phyloP scores from a whole-genome alignment of 805 yeast genomes.

The Metschnikowia lachancei region DNA sequence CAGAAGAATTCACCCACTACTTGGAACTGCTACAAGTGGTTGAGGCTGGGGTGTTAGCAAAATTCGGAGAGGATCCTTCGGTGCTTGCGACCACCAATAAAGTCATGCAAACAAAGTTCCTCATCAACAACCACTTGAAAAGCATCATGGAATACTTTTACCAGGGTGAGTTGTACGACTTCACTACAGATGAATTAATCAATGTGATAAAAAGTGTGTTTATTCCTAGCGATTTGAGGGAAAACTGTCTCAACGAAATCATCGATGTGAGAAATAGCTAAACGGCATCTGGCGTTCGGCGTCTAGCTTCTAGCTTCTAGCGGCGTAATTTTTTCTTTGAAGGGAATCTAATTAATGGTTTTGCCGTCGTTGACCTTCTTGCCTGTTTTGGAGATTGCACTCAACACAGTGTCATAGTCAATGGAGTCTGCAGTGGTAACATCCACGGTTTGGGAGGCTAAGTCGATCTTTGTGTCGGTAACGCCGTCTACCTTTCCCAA shows the following conservation, averaged over 20 bases:
- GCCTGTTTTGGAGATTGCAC: constrained; percentile 85
- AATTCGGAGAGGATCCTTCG: constrained; percentile 10
- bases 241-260: constrained; percentile 45
- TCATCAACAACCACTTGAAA: constrained; percentile 40
- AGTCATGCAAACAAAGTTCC: constrained; percentile 30
- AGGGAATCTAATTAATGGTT: constrained; percentile 20
- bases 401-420: constrained; percentile 74
- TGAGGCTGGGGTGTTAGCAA: constrained; percentile 11
- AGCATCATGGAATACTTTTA: constrained; percentile 49
- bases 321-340: too few relatives aligned
- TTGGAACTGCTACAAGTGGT: constrained; percentile 17
- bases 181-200: constrained; percentile 47
- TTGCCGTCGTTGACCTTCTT: constrained; percentile 73
- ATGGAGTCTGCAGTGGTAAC: constrained; percentile 57
- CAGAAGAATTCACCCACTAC: constrained; percentile 29
- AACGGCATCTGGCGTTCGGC: not conserved
- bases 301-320: constrained; percentile 1
- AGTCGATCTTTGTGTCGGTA: constrained; percentile 64
- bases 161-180: constrained; percentile 50
- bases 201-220: constrained; percentile 43
- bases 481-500: constrained; percentile 73
- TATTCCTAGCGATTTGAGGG: constrained; percentile 46
- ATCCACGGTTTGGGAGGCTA: constrained; percentile 78
- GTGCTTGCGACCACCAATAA: constrained; percentile 17
- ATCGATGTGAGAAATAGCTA: constrained; percentile 38